phyloP scores from a whole-genome alignment of 2,329 filamentous ascomycete genomes.

The Raffaelea albimanens region DNA sequence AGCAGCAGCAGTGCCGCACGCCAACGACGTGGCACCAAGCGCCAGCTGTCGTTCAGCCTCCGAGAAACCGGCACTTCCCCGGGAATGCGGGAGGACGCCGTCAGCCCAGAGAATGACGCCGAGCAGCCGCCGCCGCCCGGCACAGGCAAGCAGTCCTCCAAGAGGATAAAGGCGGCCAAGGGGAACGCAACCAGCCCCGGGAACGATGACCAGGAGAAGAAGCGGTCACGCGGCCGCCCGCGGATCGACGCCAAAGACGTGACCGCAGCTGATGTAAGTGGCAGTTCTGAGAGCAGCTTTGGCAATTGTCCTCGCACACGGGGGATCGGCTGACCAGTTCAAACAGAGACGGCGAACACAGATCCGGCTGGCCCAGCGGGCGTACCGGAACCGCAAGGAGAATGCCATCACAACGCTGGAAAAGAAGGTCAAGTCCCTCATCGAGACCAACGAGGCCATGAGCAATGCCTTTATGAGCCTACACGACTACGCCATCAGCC shows the following conservation, averaged over 20 bases:
- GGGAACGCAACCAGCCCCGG: not conserved
- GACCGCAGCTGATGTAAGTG: constrained; percentile 64
- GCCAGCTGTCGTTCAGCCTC: not conserved
- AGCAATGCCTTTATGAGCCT: constrained; percentile 59
- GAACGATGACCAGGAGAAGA: constrained; percentile 29
- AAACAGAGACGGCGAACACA: constrained; percentile 70
- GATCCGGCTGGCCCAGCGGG: constrained; percentile 76
- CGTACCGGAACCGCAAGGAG: constrained; percentile 79
- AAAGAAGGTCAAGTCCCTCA: constrained; percentile 59
- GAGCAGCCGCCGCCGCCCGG: no score
- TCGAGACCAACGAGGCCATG: constrained; percentile 63
- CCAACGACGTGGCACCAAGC: constrained; percentile 1
- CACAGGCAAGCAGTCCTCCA: not conserved
- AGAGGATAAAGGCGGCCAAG: constrained; percentile 7
- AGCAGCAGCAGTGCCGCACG: no score
- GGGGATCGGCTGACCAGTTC: constrained; percentile 5
- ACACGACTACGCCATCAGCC: constrained; percentile 49
- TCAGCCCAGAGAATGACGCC: no score
- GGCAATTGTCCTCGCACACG: no score
- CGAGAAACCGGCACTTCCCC: not conserved
- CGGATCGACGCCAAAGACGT: constrained; percentile 68
- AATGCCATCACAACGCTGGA: constrained; percentile 67
- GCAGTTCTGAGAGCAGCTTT: not conserved
- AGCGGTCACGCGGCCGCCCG: constrained; percentile 62
- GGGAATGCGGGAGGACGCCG: no score